Evolutionary conservation across 2,329 filamentous ascomycete species (phyloP).

Genomic region (Aspergillus sp.): DNA sequence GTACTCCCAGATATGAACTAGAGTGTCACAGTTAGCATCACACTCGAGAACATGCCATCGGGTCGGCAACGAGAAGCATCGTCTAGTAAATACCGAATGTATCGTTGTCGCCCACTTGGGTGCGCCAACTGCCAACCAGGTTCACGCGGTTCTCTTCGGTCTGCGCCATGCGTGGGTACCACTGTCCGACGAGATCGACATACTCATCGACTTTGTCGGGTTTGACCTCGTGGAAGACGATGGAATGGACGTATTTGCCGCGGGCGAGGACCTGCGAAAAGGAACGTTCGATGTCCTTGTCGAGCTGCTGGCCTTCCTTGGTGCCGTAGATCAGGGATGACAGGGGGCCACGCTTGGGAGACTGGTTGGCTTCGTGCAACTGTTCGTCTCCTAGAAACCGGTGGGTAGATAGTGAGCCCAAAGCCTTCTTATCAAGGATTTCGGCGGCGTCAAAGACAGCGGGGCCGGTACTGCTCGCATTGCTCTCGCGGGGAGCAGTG

Average conservation of each 20-base stretch:
- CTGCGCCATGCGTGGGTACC: slow-evolving; percentile 87
- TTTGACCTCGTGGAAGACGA: slow-evolving; percentile 94
- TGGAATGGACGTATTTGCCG: slow-evolving; percentile 97
- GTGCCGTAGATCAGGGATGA: slow-evolving; percentile 95
- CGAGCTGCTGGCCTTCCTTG: slow-evolving; percentile 88
- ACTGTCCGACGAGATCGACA: slow-evolving; percentile 79
- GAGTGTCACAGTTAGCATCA: slow-evolving; percentile 25
- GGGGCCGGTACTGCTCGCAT: slow-evolving; percentile 38
- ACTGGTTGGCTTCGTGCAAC: slow-evolving; percentile 57
- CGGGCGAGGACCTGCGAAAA: slow-evolving; percentile 93
- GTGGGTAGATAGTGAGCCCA: slow-evolving; percentile 60
- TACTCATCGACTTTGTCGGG: slow-evolving; percentile 96
- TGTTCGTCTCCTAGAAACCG: slow-evolving; percentile 55
- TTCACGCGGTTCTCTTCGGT: slow-evolving; percentile 89
- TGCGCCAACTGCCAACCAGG: slow-evolving; percentile 95
- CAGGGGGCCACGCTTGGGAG: slow-evolving; percentile 68
- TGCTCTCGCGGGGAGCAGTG: slow-evolving; percentile 46
- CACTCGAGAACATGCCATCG: slow-evolving; percentile 1
- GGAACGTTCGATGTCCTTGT: slow-evolving; percentile 91
- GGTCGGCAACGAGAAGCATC: too few species aligned
- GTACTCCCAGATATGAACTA: slow-evolving; percentile 99
- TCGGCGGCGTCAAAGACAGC: slow-evolving; percentile 41
- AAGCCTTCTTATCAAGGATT: slow-evolving; percentile 43
- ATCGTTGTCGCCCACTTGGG: slow-evolving; percentile 94
- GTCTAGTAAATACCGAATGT: slow-evolving; percentile 71